A percentile compares a stretch with the other conserved stretches of the same genome.
phyloP scores from a whole-genome alignment of 345 rosid genomes.

The Geranium brycei region DNA sequence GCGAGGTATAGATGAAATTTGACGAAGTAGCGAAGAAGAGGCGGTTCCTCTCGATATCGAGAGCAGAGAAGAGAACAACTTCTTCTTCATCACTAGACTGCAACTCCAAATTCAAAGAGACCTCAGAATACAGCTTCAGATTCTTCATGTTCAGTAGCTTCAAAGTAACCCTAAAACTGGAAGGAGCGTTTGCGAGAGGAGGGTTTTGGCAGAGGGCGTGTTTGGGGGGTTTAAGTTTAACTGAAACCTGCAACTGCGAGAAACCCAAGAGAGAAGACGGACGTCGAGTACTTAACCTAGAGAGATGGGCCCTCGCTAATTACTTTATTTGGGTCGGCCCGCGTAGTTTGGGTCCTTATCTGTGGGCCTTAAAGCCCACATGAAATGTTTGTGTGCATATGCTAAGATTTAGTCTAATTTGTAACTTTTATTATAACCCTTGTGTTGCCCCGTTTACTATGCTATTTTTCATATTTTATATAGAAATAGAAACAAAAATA shows the following conservation, averaged over 20 bases:
- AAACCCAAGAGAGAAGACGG: background rate
- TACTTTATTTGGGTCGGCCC: too few species aligned
- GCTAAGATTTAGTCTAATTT: too few species aligned
- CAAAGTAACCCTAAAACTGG: background rate
- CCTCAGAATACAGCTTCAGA: slow-evolving; percentile 54
- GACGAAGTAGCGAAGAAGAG: slow-evolving; percentile 67
- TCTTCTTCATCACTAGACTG: slow-evolving; percentile 26
- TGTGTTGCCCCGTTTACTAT: too few species aligned
- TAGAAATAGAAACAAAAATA: too few species aligned
- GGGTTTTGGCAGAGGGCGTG: background rate
- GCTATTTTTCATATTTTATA: too few species aligned
- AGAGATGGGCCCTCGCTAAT: too few species aligned
- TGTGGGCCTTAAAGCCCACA: too few species aligned
- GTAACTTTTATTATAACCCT: too few species aligned
- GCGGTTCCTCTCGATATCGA: slow-evolving; percentile 74
- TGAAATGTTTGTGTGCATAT: too few species aligned
- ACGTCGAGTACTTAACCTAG: too few species aligned
- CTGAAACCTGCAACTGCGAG: background rate
- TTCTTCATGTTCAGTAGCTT: slow-evolving; percentile 39
- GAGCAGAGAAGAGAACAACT: slow-evolving; percentile 41
- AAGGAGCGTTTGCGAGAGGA: background rate
- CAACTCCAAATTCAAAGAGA: slow-evolving; percentile 40
- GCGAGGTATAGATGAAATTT: slow-evolving; percentile 42
- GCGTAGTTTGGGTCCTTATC: too few species aligned
- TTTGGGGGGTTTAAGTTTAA: background rate